phyloP scores from a whole-genome alignment of 345 rosid species.

The Raphanus sativus region DNA sequence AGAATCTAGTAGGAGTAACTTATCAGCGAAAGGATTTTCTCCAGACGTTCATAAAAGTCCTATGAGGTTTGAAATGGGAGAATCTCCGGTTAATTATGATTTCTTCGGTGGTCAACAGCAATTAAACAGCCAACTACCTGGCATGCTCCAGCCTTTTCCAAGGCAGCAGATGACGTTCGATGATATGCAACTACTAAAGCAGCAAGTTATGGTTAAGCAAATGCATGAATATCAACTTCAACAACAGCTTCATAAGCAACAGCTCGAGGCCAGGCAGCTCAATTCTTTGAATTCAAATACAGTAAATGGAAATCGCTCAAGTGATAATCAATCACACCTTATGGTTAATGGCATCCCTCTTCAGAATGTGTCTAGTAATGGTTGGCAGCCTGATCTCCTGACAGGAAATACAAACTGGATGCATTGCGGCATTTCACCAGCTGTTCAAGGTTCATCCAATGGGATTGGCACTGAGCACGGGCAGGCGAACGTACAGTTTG shows the following conservation, averaged over 20 bases:
- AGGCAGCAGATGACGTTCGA: constrained; percentile 68
- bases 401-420: constrained; percentile 57
- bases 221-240: constrained; percentile 80
- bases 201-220: constrained; percentile 68
- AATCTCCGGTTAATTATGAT: constrained; percentile 66
- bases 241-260: constrained; percentile 59
- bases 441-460: constrained; percentile 56
- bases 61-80: constrained; percentile 53
- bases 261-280: constrained; percentile 53
- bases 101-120: constrained; percentile 73
- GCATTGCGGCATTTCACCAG: constrained; percentile 47
- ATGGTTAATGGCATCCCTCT: constrained; percentile 64
- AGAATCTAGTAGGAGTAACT: constrained; percentile 52
- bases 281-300: constrained; percentile 52
- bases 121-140: constrained; percentile 56
- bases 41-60: constrained; percentile 51
- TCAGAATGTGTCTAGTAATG: constrained; percentile 52
- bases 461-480: constrained; percentile 65
- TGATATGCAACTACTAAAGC: constrained; percentile 81
- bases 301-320: constrained; percentile 46
- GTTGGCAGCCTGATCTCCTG: constrained; percentile 61
- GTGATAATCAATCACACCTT: constrained; percentile 41
- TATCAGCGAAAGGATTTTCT: constrained; percentile 54
- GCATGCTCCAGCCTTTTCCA: constrained; percentile 60
- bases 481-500: constrained; percentile 53